Evolutionary conservation across 148 eudicot genomes (phyloP).

Genomic region (Heliosperma pusillum): DNA sequence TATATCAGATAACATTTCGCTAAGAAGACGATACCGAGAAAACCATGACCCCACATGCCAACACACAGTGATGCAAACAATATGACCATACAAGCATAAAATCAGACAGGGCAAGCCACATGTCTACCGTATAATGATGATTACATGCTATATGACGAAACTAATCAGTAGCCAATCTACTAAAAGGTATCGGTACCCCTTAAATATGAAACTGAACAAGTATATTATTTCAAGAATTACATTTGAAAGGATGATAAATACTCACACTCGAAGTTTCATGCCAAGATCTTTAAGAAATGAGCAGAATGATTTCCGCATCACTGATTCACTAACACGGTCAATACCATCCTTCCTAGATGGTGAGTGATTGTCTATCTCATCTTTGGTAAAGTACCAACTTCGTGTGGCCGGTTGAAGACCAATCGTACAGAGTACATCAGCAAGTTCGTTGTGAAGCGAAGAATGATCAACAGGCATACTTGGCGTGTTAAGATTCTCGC

Average conservation of each 20-base stretch:
- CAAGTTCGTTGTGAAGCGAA: not conserved
- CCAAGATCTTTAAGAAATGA: conserved; percentile 65
- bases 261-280: conserved; percentile 73
- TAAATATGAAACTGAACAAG: not conserved
- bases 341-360: conserved; percentile 82
- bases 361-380: conserved; percentile 53
- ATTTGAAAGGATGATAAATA: not conserved
- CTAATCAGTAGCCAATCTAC: not conserved
- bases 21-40: not conserved
- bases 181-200: not conserved
- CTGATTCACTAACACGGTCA: conserved; percentile 40
- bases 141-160: conserved; percentile 3
- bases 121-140: not conserved
- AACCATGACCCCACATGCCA: not conserved
- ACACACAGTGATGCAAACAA: not conserved
- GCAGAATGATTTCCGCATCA: conserved; percentile 52
- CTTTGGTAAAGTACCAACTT: conserved; percentile 57
- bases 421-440: conserved; percentile 10
- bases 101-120: not conserved
- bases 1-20: conserved; percentile 8
- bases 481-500: conserved; percentile 17
- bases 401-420: conserved; percentile 21
- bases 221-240: not conserved
- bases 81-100: not conserved
- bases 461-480: conserved; percentile 14